Base-by-base conservation (phyloP, 768 basidiomycete species). In the Auricularia sp. region DNA sequence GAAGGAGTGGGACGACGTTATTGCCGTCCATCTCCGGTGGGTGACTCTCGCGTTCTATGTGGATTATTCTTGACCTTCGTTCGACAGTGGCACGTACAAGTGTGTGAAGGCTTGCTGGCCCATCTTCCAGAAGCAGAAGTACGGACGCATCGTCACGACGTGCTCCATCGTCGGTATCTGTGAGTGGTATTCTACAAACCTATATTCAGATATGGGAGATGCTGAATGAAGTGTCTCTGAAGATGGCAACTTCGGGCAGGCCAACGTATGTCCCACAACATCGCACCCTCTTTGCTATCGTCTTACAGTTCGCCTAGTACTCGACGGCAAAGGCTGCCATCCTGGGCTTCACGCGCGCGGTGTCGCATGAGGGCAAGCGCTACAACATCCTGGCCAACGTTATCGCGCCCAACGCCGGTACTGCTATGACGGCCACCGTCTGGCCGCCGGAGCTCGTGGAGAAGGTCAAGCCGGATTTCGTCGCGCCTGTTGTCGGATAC, bases 241-340 rank as follows among this genome's bases (percentile, higher is more conserved):
- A 95, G 93, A 94, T 70, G 94, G 94, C 4, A 94, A 97, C 77
- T 93, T 95, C 72, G 95, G 96, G 29, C 94, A 98, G 75, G 89
- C 92, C 39, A 97, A 96, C 72, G 39, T 42, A 14, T 8, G 39
- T 42, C 2, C 8, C 7, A 42, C 88, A 86, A 68, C 67, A 82
- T 63, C 13, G 3, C 2, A 14, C 39, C 8, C 39, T 7, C 13
- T 42, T 7, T 42, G 42, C 24, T 29, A 14, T 59, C 61, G 33
- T 3, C 61, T 61, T 34, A 10, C 64, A 89, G 85, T 14, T 8
- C 3, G 39, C 39, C 1, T 14, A 42, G 39, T 98, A 98, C 75
- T 88, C 92, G 13, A 87, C 95, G 3, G 97, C 94, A 5, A 98
- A 98, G 75, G 89, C 93, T 65, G 94, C 84, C 24, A 90, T 98